phyloP scores from a whole-genome alignment of 1,284 basidiomycete genomes.

The Ganoderma leucocontextum region DNA sequence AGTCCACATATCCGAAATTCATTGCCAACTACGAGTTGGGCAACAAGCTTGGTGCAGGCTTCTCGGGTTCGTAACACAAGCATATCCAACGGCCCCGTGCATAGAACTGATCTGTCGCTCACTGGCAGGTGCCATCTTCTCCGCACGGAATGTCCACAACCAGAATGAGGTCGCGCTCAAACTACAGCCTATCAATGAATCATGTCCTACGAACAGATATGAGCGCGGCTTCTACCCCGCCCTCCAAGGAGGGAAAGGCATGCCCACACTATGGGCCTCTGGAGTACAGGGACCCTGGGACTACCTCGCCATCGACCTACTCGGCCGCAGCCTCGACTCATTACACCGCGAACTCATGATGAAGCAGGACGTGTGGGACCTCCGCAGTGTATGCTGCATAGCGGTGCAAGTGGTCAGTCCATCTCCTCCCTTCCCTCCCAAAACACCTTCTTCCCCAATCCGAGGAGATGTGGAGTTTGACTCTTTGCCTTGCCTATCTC shows the following conservation, averaged over 20 bases:
- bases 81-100: neutral
- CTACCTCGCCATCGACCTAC: slow-evolving; percentile 77
- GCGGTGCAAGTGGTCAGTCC: slow-evolving; percentile 75
- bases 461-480: slow-evolving; percentile 18
- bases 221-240: slow-evolving; percentile 74
- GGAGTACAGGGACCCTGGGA: slow-evolving; percentile 71
- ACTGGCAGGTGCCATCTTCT: slow-evolving; percentile 70
- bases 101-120: neutral
- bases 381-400: slow-evolving; percentile 74
- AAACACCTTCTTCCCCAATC: neutral
- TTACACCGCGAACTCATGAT: slow-evolving; percentile 55
- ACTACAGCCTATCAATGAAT: slow-evolving; percentile 69
- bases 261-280: slow-evolving; percentile 71
- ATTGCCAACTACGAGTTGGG: slow-evolving; percentile 44
- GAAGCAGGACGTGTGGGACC: slow-evolving; percentile 65
- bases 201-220: slow-evolving; percentile 78
- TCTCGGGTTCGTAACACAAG: slow-evolving; percentile 41
- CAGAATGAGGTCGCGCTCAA: slow-evolving; percentile 73
- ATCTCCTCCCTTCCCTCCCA: slow-evolving; percentile 2
- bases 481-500: slow-evolving; percentile 6
- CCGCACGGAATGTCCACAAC: slow-evolving; percentile 63
- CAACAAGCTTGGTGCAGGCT: slow-evolving; percentile 45
- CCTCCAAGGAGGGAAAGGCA: slow-evolving; percentile 75
- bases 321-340: slow-evolving; percentile 72
- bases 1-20: slow-evolving; percentile 35